These are phyloP conservation scores for Xylaria scruposa DNA, from an alignment of 495 filamentous ascomycete genomes.

Conservation along the genomic window DNA sequence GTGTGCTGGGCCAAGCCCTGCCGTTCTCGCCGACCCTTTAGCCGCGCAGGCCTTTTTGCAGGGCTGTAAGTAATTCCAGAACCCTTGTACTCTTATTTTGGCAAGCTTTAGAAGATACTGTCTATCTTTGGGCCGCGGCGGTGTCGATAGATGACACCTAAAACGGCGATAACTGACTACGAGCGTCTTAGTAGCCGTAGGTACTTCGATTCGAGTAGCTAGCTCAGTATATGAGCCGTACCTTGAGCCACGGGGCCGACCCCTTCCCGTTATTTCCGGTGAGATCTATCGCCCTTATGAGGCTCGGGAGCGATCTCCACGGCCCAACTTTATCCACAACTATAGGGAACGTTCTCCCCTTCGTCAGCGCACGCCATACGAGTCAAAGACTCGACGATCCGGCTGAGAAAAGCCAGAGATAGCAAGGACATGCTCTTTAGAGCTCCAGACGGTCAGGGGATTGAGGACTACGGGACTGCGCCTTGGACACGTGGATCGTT, in stretches of 20 bases:
- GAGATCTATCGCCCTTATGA: conserved; percentile 20
- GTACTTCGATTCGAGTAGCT: conserved; percentile 21
- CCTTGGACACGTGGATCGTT: neutral
- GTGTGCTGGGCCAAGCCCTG: conserved; percentile 21
- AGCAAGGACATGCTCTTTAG: neutral
- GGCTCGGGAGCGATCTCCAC: conserved; percentile 34
- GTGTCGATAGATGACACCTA: neutral
- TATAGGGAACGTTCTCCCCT: conserved; percentile 27
- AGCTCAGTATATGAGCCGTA: conserved; percentile 24
- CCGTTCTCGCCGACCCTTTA: conserved; percentile 25
- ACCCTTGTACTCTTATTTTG: neutral
- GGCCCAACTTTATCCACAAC: conserved; percentile 16
- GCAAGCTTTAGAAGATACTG: neutral
- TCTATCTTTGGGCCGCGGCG: neutral
- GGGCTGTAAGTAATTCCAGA: conserved; percentile 26
- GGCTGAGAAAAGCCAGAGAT: neutral
- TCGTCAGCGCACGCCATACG: conserved; percentile 9
- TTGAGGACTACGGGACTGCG: neutral
- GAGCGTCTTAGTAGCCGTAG: conserved; percentile 31
- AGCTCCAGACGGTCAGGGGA: neutral
- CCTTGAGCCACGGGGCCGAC: conserved; percentile 1
- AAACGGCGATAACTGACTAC: neutral
- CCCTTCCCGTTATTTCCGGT: neutral
- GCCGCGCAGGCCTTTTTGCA: conserved; percentile 40
- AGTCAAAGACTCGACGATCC: neutral